Evolutionary conservation across 2,329 filamentous ascomycete species (phyloP), one percentile per base, ranked within the genome.

Genomic region (Lachnellula willkommii): DNA sequence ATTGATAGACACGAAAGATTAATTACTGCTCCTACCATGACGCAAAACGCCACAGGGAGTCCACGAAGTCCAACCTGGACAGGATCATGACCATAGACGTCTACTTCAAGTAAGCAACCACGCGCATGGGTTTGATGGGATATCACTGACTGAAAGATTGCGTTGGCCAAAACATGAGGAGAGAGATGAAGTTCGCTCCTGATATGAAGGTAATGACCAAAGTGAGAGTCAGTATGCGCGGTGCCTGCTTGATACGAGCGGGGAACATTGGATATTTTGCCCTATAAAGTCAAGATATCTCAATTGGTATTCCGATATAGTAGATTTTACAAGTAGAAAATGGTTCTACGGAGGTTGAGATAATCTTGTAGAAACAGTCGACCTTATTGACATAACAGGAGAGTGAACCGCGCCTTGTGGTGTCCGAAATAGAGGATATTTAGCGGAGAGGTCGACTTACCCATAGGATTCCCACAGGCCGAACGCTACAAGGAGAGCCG

Each of bases 31-130:
- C 85, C 85, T 36, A 69, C 69, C 35, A 88, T 75, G 62, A 88
- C 84, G 37, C 77, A 77, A 58, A 87, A 82, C 1, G 81, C 83
- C 57, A 87, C 77, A 1, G 84, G 83, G 5, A 88, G 68, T 40
- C 81, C 81, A 55, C 85, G 79, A 56, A 88, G 70, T 14, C 85
- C 85, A 52, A 88, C 78, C 32, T 74, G 76, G n/a, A 85, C 68
- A 0, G 84, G 83, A 59, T 86, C 80, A 59, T 87, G 81, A 12
- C 80, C 79, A 64, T 83, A 85, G 12, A 85, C 77, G 61, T 84
- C 24, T 32, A 17, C n/a, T 8, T 17, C 12, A 40, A 40, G 17
- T 40, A 6, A 40, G 24, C 24, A 47, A 47, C 12, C 11, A 11
- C 12, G n/a, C 12, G 17, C 24, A 45, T 20, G 14, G 22, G 22